Evolutionary conservation across 805 yeast species (phyloP), one percentile per base, ranked within the genome.

Genomic region (Candida ortonii): DNA sequence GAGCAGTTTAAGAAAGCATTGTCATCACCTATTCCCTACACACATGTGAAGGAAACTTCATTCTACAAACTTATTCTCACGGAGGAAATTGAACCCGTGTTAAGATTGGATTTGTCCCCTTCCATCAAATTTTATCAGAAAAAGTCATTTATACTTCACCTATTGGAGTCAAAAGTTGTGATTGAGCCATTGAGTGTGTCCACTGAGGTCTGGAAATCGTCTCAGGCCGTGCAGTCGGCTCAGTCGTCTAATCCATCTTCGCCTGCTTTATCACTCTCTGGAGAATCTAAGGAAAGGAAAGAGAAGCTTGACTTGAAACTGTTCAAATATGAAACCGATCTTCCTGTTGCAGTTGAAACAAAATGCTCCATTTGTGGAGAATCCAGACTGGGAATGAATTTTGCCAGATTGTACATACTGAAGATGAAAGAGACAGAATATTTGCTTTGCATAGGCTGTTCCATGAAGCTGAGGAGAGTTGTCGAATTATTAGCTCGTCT

Each of bases 301-400:
- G 33, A 25, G 5, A 34, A 43, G 16, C 28, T 32, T 26, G 48
- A 41, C 20, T 32, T 46, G 27, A 42, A 43, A 30, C 39, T 47
- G 30, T 50, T 43, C 31, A 46, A 42, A 23, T 43, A 43, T 21
- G 60, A 53, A 27, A 62, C 64, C 0, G 68, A 63, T 34, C 80
- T 78, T 6, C 90, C 95, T 1, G 78, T 84, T 12, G 95, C 95
- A 0, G 73, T 84, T 15, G 68, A 71, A 32, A 76, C 77, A 2
- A 77, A 88, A 5, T 90, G 97, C 61, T 69, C 88, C 4, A 66
- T 90, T 26, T 90, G 97, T 64, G 90, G 89, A 5, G 97, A 89
- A 57, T 54, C 61, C 9, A 70, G 95, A 41, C 71, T 73, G 51
- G 86, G 79, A 49, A 70, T 76, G 36, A 65, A 84, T 41, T 88